phyloP scores from a whole-genome alignment of 371 early-diverging fungal species.

The Mortierella sp. region DNA sequence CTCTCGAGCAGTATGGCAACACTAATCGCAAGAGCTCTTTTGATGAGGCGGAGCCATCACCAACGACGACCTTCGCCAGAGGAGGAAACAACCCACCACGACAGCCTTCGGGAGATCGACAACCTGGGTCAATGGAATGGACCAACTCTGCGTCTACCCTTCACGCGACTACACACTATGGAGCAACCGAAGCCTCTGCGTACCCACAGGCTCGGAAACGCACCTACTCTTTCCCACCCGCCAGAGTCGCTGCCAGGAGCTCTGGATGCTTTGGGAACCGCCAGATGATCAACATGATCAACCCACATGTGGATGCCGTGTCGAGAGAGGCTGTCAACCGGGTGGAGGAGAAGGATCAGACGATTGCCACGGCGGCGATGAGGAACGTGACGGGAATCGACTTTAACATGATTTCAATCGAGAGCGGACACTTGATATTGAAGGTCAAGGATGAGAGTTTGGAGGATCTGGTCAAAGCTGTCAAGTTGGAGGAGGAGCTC shows the following conservation, averaged over 20 bases:
- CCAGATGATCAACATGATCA: slow-evolving; percentile 47
- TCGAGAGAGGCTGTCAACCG: slow-evolving; percentile 50
- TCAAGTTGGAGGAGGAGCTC: slow-evolving; percentile 21
- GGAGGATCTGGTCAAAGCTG: slow-evolving; percentile 27
- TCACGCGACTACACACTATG: slow-evolving; percentile 15
- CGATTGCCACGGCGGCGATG: slow-evolving; percentile 45
- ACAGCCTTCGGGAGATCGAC: slow-evolving; percentile 9
- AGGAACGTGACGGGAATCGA: slow-evolving; percentile 52
- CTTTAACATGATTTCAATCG: slow-evolving; percentile 39
- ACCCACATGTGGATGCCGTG: slow-evolving; percentile 49
- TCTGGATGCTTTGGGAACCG: slow-evolving; percentile 13
- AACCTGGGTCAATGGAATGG: slow-evolving; percentile 11
- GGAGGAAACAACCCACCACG: not conserved
- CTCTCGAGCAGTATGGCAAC: slow-evolving; percentile 49
- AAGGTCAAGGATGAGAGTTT: slow-evolving; percentile 48
- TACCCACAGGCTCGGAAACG: slow-evolving; percentile 37
- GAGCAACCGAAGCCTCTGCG: not conserved
- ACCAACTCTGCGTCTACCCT: slow-evolving; percentile 28
- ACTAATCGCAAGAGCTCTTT: slow-evolving; percentile 50
- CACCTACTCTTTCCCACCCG: slow-evolving; percentile 59
- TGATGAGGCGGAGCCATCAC: slow-evolving; percentile 26
- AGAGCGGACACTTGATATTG: slow-evolving; percentile 51
- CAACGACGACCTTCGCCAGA: not conserved
- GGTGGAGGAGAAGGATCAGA: slow-evolving; percentile 20
- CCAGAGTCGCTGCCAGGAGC: slow-evolving; percentile 23